These are phyloP conservation scores for Dactylellina drechsleri DNA, from an alignment of 2,329 filamentous ascomycete species.

Conservation along the genomic window DNA sequence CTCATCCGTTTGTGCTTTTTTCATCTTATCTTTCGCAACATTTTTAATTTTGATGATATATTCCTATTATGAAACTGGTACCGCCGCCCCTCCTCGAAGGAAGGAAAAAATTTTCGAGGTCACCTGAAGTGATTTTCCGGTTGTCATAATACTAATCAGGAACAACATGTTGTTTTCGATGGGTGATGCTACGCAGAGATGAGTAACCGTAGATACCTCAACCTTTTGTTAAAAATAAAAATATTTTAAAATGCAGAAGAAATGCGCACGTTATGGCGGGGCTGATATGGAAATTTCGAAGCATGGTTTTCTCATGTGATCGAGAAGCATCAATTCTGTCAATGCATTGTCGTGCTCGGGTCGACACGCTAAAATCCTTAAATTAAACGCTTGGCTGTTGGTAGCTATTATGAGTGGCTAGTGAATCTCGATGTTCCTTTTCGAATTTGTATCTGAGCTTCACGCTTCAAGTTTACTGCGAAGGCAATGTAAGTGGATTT, in stretches of 20 bases:
- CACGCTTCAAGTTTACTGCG: neutral
- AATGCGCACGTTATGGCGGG: constrained; percentile 13
- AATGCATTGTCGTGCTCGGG: constrained; percentile 16
- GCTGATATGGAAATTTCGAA: constrained; percentile 14
- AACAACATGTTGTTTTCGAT: constrained; percentile 38
- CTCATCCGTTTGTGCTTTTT: neutral
- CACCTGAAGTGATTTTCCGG: constrained; percentile 23
- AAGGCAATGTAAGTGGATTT: constrained; percentile 20
- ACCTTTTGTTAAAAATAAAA: neutral
- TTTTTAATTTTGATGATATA: constrained; percentile 4
- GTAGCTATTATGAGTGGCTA: constrained; percentile 24
- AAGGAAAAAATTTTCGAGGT: constrained; percentile 17
- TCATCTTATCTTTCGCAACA: neutral
- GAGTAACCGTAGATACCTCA: constrained; percentile 26
- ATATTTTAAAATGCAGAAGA: too few species aligned
- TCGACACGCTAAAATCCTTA: constrained; percentile 11
- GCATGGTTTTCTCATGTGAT: constrained; percentile 37
- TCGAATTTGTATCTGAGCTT: neutral
- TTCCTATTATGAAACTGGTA: constrained; percentile 4
- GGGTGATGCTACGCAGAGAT: constrained; percentile 7
- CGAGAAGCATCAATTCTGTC: constrained; percentile 8
- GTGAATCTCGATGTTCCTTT: constrained; percentile 6
- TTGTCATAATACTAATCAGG: constrained; percentile 45
- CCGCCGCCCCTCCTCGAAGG: neutral
- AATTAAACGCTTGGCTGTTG: neutral